These are phyloP conservation scores for Chytriomyces hyalinus DNA, from an alignment of 192 early-diverging fungal species.

Conservation along the genomic window DNA sequence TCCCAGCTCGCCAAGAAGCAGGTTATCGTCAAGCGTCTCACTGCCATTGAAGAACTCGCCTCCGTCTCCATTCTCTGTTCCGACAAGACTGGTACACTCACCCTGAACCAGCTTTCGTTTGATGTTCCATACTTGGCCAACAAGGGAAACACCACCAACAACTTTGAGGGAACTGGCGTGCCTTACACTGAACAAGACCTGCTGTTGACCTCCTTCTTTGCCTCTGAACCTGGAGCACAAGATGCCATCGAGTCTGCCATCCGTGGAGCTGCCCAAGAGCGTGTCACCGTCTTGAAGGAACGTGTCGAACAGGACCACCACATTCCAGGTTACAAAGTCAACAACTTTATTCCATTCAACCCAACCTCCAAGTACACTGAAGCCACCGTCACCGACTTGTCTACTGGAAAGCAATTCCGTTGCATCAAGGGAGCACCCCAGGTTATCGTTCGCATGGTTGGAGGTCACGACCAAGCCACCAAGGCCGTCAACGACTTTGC, in stretches of 20 bases:
- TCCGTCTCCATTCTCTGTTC: slow-evolving; percentile 77
- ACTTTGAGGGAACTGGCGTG: slow-evolving; percentile 61
- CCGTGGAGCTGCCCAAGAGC: slow-evolving; percentile 77
- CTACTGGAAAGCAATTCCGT: slow-evolving; percentile 78
- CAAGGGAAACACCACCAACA: slow-evolving; percentile 62
- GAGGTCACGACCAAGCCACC: slow-evolving; percentile 76
- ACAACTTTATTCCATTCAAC: slow-evolving; percentile 88
- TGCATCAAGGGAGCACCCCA: slow-evolving; percentile 93
- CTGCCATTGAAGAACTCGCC: slow-evolving; percentile 90
- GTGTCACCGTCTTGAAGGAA: slow-evolving; percentile 72
- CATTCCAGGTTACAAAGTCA: slow-evolving; percentile 87
- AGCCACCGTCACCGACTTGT: slow-evolving; percentile 77
- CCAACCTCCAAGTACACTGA: slow-evolving; percentile 89
- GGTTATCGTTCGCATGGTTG: slow-evolving; percentile 77
- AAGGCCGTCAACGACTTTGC: slow-evolving; percentile 84
- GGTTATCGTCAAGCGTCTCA: slow-evolving; percentile 91
- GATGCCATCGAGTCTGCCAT: slow-evolving; percentile 90
- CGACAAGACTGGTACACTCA: slow-evolving; percentile 90
- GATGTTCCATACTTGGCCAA: slow-evolving; percentile 73
- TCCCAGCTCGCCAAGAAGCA: slow-evolving; percentile 83
- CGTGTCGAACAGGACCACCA: slow-evolving; percentile 61
- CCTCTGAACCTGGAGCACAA: slow-evolving; percentile 85
- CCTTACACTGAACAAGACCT: slow-evolving; percentile 72
- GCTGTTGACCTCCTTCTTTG: slow-evolving; percentile 76
- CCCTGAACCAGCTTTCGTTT: slow-evolving; percentile 88